Evolutionary conservation across 2,329 filamentous ascomycete species (phyloP), one percentile per base, ranked within the genome.

Genomic region (Aspergillus aculeatus): DNA sequence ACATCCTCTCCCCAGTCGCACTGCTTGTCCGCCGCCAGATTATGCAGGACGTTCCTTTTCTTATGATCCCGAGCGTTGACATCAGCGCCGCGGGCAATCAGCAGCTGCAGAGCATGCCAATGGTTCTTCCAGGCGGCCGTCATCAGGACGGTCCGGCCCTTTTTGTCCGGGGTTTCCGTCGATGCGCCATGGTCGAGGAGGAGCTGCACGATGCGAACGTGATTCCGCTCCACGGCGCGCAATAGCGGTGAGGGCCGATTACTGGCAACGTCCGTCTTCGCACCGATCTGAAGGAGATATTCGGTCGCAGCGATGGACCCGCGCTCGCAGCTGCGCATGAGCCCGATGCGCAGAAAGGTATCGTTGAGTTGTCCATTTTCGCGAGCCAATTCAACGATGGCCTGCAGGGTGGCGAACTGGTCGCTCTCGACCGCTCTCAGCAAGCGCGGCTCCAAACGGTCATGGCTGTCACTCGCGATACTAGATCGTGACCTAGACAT

Each of bases 1-100:
- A 81, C 76, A 60, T 80, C 75, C 31, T 78, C 71, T 1, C 77
- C 78, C 80, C 80, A 82, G 41, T 81, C 77, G 59, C 77, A 79
- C 59, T 77, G 73, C 59, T 80, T 76, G 64, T 80, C 78, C 12
- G 77, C 77, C 1, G 78, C 78, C 38, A 81, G 67, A 58, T 78
- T 79, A 60, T 80, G 78, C 63, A 79, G 53, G 4, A 71, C 69
- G 59, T 73, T 77, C 3, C 74, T 60, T 21, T 65, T 63, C 14
- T 68, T 64, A 24, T 66, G 58, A 57, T 77, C 75, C 29, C 58
- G 61, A 32, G 70, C 73, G 60, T 76, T 75, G 41, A 73, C 72
- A 49, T 77, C 66, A 21, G 75, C 75, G 1, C 72, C 72, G 11
- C 72, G 68, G 47, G 65, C 57, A 29, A 80, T 71, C n/a, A 80